phyloP scores from a whole-genome alignment of 2,329 filamentous ascomycete genomes.

The Neoascochyta sp. region DNA sequence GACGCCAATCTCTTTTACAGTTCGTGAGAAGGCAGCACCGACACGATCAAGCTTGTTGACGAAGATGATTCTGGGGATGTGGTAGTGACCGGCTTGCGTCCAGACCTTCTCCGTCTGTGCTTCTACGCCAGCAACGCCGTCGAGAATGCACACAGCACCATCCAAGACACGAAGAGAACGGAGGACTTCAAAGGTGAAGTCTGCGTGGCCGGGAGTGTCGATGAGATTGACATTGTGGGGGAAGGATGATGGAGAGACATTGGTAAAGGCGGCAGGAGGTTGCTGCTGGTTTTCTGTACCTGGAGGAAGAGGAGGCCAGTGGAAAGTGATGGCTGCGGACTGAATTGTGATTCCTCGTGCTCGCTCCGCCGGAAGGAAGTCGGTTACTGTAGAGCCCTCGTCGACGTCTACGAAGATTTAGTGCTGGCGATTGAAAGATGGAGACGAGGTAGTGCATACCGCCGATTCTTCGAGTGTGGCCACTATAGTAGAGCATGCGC shows the following conservation, averaged over 20 bases:
- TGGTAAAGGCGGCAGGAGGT: slow-evolving; percentile 28
- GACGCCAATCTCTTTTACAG: slow-evolving; percentile 78
- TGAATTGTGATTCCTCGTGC: slow-evolving; percentile 95
- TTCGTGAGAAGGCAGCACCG: slow-evolving; percentile 76
- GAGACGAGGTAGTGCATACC: slow-evolving; percentile 38
- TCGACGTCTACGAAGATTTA: slow-evolving; percentile 66
- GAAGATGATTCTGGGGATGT: slow-evolving; percentile 76
- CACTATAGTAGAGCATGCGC: slow-evolving; percentile 97
- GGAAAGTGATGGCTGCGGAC: slow-evolving; percentile 91
- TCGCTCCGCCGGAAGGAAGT: slow-evolving; percentile 90
- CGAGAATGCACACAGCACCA: slow-evolving; percentile 87
- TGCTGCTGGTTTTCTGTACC: slow-evolving; percentile 14
- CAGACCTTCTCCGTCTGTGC: slow-evolving; percentile 97
- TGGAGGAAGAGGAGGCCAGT: slow-evolving; percentile 69
- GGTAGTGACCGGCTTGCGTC: slow-evolving; percentile 81
- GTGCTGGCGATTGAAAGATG: neutral
- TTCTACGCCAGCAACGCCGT: slow-evolving; percentile 90
- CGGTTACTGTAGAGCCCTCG: slow-evolving; percentile 92
- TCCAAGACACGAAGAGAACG: slow-evolving; percentile 84
- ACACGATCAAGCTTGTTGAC: slow-evolving; percentile 84
- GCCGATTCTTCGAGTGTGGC: slow-evolving; percentile 81
- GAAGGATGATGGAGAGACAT: slow-evolving; percentile 47
- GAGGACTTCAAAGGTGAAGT: slow-evolving; percentile 95
- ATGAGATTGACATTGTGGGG: slow-evolving; percentile 60
- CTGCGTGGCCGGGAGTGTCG: slow-evolving; percentile 93